Evolutionary conservation across 805 yeast genomes (phyloP), one percentile per base, ranked within the genome.

Genomic region (Lipomyces starkeyi): DNA sequence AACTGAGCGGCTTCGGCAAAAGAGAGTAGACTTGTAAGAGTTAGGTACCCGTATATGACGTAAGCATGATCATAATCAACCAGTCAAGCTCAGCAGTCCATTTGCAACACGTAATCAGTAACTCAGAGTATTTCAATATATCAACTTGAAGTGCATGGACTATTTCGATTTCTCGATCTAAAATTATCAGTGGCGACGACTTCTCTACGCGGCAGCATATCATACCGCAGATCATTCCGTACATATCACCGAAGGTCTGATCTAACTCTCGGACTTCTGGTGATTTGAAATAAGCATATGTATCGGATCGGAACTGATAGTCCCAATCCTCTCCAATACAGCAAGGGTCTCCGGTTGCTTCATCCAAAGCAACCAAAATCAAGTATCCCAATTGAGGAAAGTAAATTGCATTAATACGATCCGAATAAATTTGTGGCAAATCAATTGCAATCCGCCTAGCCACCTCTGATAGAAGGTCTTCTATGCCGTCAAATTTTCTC

Each of bases 351-450:
- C 56, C 17, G 1, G 60, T 52, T 20, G 64, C 70, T 11, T 68
- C 56, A 4, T 59, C 47, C 1, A 58, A 29, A 20, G 75, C 76
- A 1, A 79, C 60, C 0, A 80, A 76, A 0, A 81, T 73, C 54
- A 83, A 69, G 61, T 78, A 83, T 0, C 86, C 86, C 27, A 83
- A 67, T 57, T 83, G 85, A 2, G 86, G 86, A 32, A 83, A 80
- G 69, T 83, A 83, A 0, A 80, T 79, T 0, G 80, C 80, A 63
- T 80, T 81, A 1, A 71, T n/a, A 4, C 72, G 73, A 1, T 69
- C 65, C n/a, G 9, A 58, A 62, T 29, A 65, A 25, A 22, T 61
- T 40, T 27, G 14, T 1, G 65, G 60, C 7, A 63, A n/a, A 49
- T 63, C 64, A 22, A 56, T 56, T 6, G 56, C 55, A 17, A 63